phyloP scores from a whole-genome alignment of 1,139 yeast genomes.

The Saccharomycopsis hybrid region DNA sequence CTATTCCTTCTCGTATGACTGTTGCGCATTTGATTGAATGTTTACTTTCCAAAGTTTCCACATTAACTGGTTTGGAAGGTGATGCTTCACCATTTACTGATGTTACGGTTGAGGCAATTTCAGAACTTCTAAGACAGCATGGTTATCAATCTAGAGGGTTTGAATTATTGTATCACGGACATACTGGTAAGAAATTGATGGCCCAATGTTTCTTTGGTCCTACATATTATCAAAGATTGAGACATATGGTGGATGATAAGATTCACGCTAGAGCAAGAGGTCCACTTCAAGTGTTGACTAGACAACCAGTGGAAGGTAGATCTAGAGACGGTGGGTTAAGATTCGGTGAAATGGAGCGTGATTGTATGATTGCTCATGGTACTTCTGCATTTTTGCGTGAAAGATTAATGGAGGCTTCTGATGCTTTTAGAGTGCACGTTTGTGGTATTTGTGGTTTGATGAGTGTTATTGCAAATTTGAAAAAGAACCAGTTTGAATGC shows the following conservation, averaged over 20 bases:
- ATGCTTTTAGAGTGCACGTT: constrained; percentile 95
- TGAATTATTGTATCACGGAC: constrained; percentile 98
- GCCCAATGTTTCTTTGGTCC: constrained; percentile 99
- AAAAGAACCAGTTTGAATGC: constrained; percentile 96
- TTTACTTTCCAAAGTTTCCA: constrained; percentile 88
- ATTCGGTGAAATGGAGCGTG: constrained; percentile 99
- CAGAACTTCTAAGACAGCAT: constrained; percentile 83
- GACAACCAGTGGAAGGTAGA: constrained; percentile 99
- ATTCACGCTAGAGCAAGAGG: constrained; percentile 99
- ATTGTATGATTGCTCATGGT: constrained; percentile 99
- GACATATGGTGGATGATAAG: constrained; percentile 99
- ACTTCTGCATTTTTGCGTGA: constrained; percentile 97
- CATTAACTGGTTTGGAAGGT: constrained; percentile 94
- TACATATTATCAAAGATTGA: constrained; percentile 93
- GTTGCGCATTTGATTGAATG: constrained; percentile 99
- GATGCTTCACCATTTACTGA: constrained; percentile 95
- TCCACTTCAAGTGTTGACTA: constrained; percentile 94
- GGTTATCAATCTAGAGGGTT: constrained; percentile 98
- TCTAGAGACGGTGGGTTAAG: constrained; percentile 99
- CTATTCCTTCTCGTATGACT: constrained; percentile 99
- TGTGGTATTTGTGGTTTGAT: constrained; percentile 98
- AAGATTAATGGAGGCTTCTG: constrained; percentile 97
- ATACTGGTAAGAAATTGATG: constrained; percentile 95
- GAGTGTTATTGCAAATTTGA: constrained; percentile 95
- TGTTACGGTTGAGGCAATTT: constrained; percentile 94